Conservation (phyloP, 495 filamentous ascomycete species). For the Penicillium canariense region DNA sequence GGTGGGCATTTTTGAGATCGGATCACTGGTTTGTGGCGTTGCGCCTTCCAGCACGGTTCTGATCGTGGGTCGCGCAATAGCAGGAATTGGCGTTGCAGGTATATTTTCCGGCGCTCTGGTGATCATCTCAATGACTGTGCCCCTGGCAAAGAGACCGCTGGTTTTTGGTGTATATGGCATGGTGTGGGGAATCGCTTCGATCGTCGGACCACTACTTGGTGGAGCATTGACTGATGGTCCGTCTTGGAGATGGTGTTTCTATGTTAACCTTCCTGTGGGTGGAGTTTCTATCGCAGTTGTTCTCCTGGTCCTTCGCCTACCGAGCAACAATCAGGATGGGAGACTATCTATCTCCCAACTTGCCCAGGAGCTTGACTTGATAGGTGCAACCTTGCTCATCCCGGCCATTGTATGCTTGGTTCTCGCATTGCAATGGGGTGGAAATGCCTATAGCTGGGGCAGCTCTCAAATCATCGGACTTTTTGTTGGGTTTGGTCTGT, state of each 20-base stretch:
- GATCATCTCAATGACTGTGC: slow-evolving; percentile 62
- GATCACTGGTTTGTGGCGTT: slow-evolving; percentile 68
- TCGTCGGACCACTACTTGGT: slow-evolving; percentile 64
- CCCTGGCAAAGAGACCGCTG: slow-evolving; percentile 61
- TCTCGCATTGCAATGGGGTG: slow-evolving; percentile 45
- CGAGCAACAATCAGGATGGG: slow-evolving; percentile 16
- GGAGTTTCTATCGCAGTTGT: slow-evolving; percentile 51
- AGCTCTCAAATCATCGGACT: slow-evolving; percentile 33
- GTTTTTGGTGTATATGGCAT: slow-evolving; percentile 67
- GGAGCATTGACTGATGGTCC: slow-evolving; percentile 55
- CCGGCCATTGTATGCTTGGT: slow-evolving; percentile 39
- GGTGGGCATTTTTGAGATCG: slow-evolving; percentile 69
- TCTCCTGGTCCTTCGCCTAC: slow-evolving; percentile 48
- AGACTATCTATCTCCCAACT: slow-evolving; percentile 9
- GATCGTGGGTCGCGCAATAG: slow-evolving; percentile 73
- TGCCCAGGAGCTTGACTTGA: slow-evolving; percentile 29
- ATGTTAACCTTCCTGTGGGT: slow-evolving; percentile 69
- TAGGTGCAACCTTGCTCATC: slow-evolving; percentile 36
- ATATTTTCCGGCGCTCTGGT: slow-evolving; percentile 72
- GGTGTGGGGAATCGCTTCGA: slow-evolving; percentile 68
- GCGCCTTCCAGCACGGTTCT: slow-evolving; percentile 64
- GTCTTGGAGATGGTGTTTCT: slow-evolving; percentile 85
- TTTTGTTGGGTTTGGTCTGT: slow-evolving; percentile 34
- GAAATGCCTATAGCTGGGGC: slow-evolving; percentile 35
- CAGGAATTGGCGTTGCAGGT: slow-evolving; percentile 65